These are phyloP conservation scores for Gomphus bonarii DNA, from an alignment of 1,284 basidiomycete genomes.

Conservation along the genomic window DNA sequence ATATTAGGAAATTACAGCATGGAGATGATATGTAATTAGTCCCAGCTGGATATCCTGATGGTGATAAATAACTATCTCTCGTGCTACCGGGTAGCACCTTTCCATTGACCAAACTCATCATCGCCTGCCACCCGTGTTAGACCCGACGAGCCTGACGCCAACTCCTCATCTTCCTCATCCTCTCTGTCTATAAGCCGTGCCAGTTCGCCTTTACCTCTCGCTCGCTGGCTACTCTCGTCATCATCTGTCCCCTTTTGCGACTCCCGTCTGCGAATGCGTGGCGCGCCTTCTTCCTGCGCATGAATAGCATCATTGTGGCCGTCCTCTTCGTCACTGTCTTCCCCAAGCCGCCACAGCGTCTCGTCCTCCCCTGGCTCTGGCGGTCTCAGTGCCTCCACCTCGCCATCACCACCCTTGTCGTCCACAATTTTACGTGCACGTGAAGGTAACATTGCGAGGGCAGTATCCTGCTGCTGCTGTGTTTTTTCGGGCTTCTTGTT, in stretches of 20 bases:
- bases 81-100: background rate
- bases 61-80: background rate
- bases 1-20: background rate
- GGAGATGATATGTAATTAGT: background rate
- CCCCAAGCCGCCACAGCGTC: conserved; percentile 56
- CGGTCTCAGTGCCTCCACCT: conserved; percentile 18
- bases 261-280: background rate
- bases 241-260: conserved; percentile 6
- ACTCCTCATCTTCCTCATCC: conserved; percentile 11
- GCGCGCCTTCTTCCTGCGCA: background rate
- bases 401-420: conserved; percentile 21
- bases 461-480: conserved; percentile 13
- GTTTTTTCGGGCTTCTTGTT: conserved; percentile 67
- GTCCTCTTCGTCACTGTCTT: conserved; percentile 51
- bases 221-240: background rate
- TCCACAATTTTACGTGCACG: conserved; percentile 14
- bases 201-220: conserved; percentile 10
- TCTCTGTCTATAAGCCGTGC: conserved; percentile 12
- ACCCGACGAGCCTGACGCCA: conserved; percentile 9
- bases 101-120: conserved; percentile 8
- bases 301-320: conserved; percentile 7
- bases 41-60: background rate
- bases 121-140: conserved; percentile 5
- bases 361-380: conserved; percentile 20
- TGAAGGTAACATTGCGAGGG: conserved; percentile 13